phyloP scores from a whole-genome alignment of 2,329 filamentous ascomycete genomes.

The Phyllachora maydis region DNA sequence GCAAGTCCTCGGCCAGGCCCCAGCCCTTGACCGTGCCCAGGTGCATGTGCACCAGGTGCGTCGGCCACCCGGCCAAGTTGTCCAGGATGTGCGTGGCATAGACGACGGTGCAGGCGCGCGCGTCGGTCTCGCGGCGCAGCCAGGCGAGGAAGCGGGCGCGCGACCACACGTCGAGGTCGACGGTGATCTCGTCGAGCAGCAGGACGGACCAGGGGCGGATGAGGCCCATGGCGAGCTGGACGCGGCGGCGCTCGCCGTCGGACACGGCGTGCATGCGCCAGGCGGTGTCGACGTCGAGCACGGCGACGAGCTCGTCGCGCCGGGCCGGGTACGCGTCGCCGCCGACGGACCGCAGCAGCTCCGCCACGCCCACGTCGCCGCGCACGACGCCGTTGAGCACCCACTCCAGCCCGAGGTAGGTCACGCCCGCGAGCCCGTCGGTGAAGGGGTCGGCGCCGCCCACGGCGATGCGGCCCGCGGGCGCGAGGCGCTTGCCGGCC shows the following conservation, averaged over 20 bases:
- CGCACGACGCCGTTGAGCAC: slow-evolving; percentile 92
- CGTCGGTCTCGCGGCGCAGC: slow-evolving; percentile 71
- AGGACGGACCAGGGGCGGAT: slow-evolving; percentile 81
- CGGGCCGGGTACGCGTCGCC: slow-evolving; percentile 66
- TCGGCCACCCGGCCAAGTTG: slow-evolving; percentile 86
- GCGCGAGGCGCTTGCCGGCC: slow-evolving; percentile 84
- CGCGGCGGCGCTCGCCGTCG: slow-evolving; percentile 76
- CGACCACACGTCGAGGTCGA: slow-evolving; percentile 78
- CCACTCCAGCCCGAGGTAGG: slow-evolving; percentile 95
- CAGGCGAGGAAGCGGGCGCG: slow-evolving; percentile 72
- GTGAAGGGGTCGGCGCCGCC: slow-evolving; percentile 83
- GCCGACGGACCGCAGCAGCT: slow-evolving; percentile 69
- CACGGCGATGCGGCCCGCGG: slow-evolving; percentile 51
- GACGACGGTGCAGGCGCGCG: slow-evolving; percentile 69
- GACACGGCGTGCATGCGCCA: slow-evolving; percentile 96
- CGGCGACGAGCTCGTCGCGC: slow-evolving; percentile 66
- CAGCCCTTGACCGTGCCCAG: slow-evolving; percentile 74
- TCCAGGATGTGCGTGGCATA: slow-evolving; percentile 97
- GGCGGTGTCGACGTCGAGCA: slow-evolving; percentile 75
- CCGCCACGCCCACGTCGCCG: slow-evolving; percentile 78
- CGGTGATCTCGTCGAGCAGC: slow-evolving; percentile 88
- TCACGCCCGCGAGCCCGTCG: slow-evolving; percentile 75
- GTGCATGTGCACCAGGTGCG: slow-evolving; percentile 90
- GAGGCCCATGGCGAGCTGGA: slow-evolving; percentile 92
- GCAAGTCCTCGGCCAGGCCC: slow-evolving; percentile 53